These are phyloP conservation scores for Carallia pectinifolia DNA, from an alignment of 345 rosid species.

Conservation along the genomic window DNA sequence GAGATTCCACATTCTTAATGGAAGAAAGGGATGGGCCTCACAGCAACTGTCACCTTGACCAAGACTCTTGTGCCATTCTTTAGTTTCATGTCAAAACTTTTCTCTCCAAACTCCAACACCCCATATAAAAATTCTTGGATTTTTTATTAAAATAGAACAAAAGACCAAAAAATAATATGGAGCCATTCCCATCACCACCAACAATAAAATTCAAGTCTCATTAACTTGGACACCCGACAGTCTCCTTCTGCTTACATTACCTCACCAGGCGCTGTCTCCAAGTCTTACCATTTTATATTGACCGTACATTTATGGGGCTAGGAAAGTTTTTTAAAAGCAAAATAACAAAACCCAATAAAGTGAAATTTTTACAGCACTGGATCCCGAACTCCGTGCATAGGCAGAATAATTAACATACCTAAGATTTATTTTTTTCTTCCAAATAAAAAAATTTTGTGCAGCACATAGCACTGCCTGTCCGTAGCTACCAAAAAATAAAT, in stretches of 20 bases:
- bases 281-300: slow-evolving; percentile 26
- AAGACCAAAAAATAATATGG: slow-evolving; percentile 4
- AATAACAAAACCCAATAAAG: slow-evolving; percentile 18
- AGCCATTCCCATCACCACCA: slow-evolving; percentile 16
- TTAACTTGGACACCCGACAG: slow-evolving; percentile 27
- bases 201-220: slow-evolving; percentile 28
- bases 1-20: slow-evolving; percentile 65
- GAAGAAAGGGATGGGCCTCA: slow-evolving; percentile 65
- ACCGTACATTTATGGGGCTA: slow-evolving; percentile 23
- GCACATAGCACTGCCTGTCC: slow-evolving; percentile 36
- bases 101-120: slow-evolving; percentile 15
- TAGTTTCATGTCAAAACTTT: slow-evolving; percentile 26
- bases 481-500: slow-evolving; percentile 32
- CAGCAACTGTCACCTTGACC: slow-evolving; percentile 45
- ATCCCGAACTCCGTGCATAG: too few relatives aligned
- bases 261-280: slow-evolving; percentile 49
- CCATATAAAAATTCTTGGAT: slow-evolving; percentile 18
- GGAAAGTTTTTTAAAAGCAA: slow-evolving; percentile 1
- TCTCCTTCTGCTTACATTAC: slow-evolving; percentile 50
- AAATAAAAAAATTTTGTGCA: slow-evolving; percentile 6
- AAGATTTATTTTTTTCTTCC: too few relatives aligned
- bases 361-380: neutral
- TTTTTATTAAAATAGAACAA: slow-evolving; percentile 9
- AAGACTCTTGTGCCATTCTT: slow-evolving; percentile 42
- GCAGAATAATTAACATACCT: too few relatives aligned